phyloP scores from a whole-genome alignment of 306 rosid species.

The Rosa persica region DNA sequence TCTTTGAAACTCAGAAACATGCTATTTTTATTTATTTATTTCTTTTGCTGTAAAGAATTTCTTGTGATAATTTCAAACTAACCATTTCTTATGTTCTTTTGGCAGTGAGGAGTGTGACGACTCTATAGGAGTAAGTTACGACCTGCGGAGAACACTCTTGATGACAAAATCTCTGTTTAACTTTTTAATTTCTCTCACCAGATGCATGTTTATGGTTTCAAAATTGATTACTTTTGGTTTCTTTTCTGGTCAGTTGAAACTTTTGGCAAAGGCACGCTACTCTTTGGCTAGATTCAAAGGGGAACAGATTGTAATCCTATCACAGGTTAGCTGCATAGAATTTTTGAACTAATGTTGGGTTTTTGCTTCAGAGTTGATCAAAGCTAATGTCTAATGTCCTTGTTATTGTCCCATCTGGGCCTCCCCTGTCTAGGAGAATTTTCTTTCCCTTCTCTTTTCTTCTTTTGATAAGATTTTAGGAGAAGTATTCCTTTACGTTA shows the following conservation, averaged over 20 bases:
- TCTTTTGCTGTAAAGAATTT: background rate
- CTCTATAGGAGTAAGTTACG: slow-evolving; percentile 73
- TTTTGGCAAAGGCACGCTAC: slow-evolving; percentile 88
- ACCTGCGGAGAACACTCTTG: slow-evolving; percentile 6
- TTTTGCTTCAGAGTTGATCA: background rate
- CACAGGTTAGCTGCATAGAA: slow-evolving; percentile 65
- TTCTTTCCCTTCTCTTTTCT: background rate
- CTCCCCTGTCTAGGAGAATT: background rate
- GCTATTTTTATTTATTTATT: background rate
- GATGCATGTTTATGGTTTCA: slow-evolving; percentile 6
- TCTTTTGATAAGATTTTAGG: background rate
- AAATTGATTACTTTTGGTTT: slow-evolving; percentile 10
- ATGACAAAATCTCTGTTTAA: slow-evolving; percentile 15
- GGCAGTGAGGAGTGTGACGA: slow-evolving; percentile 94
- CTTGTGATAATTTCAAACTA: background rate
- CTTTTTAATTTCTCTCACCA: background rate
- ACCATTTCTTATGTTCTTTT: slow-evolving; percentile 20
- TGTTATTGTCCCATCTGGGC: background rate
- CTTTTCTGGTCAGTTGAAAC: slow-evolving; percentile 58
- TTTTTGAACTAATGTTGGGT: background rate
- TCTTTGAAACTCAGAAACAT: slow-evolving; percentile 17
- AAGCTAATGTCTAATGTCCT: background rate
- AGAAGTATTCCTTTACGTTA: background rate
- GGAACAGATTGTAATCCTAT: slow-evolving; percentile 88
- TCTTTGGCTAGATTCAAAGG: slow-evolving; percentile 84